These are phyloP conservation scores for Herpetospermum pedunculosum DNA, from an alignment of 306 rosid genomes.

Conservation along the genomic window DNA sequence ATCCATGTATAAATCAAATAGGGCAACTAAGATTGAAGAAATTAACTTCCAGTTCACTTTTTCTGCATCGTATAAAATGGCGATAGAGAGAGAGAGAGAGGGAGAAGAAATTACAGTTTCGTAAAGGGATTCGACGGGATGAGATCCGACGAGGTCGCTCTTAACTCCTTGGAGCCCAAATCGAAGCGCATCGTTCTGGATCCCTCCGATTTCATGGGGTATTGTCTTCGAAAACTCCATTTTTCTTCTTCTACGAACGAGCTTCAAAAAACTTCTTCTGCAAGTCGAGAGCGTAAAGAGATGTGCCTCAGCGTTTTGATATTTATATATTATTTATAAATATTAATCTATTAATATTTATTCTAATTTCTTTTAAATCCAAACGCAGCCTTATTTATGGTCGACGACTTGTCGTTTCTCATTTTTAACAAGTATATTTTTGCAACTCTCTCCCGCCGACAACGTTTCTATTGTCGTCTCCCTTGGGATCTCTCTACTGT, in stretches of 20 bases:
- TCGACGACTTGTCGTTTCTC: too few species aligned
- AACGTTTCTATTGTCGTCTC: too few species aligned
- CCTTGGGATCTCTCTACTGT: too few species aligned
- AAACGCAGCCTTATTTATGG: too few species aligned
- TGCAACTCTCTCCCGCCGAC: too few species aligned
- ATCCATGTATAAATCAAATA: background rate
- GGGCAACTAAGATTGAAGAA: background rate
- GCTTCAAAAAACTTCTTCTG: background rate
- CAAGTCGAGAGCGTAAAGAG: background rate
- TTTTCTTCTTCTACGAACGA: constrained; percentile 5
- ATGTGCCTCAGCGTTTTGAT: too few species aligned
- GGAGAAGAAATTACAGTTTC: constrained; percentile 45
- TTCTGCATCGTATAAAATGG: background rate
- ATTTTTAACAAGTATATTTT: too few species aligned
- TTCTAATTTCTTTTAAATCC: too few species aligned
- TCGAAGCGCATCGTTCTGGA: constrained; percentile 67
- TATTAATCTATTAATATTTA: too few species aligned
- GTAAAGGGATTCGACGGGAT: constrained; percentile 56
- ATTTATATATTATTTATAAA: too few species aligned
- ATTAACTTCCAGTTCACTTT: background rate
- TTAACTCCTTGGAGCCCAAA: constrained; percentile 70
- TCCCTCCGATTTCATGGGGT: constrained; percentile 83
- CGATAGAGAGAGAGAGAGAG: background rate
- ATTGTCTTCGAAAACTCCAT: constrained; percentile 58
- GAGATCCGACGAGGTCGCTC: constrained; percentile 55